Conservation (phyloP, 116 monocot species). For the Phalaenopsis hybrid region DNA sequence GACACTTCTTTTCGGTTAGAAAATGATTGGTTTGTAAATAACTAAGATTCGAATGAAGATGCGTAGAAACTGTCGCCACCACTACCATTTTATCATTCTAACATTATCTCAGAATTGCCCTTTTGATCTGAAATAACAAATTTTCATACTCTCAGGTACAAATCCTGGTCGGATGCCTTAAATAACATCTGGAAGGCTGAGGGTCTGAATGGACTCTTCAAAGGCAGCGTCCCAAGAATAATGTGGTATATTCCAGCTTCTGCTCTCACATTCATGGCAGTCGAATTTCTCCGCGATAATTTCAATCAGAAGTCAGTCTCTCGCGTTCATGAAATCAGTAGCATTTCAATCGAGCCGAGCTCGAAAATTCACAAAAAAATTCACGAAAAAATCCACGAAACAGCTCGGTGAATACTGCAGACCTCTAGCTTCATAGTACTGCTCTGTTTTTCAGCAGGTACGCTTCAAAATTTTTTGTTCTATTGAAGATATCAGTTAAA, state of each 20-base stretch:
- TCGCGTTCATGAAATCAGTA: constrained; percentile 35
- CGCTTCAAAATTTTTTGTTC: background rate
- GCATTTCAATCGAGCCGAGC: constrained; percentile 44
- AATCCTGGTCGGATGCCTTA: constrained; percentile 73
- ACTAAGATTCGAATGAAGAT: too few species aligned
- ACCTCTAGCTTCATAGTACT: background rate
- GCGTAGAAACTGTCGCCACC: too few species aligned
- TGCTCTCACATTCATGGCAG: constrained; percentile 91
- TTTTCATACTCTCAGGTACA: constrained; percentile 36
- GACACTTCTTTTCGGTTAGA: too few species aligned
- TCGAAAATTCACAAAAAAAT: constrained; percentile 36
- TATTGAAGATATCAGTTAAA: too few species aligned
- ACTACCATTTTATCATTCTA: background rate
- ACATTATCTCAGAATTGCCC: background rate
- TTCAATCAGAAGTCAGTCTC: constrained; percentile 45
- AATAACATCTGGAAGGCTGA: constrained; percentile 62
- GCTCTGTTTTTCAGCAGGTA: background rate
- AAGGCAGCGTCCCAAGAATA: constrained; percentile 81
- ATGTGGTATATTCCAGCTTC: constrained; percentile 95
- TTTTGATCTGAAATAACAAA: background rate
- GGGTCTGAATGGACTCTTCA: constrained; percentile 79
- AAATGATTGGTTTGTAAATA: too few species aligned
- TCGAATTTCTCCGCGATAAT: constrained; percentile 79
- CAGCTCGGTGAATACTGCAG: constrained; percentile 8
- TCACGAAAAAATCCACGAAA: constrained; percentile 26